A percentile compares a stretch with the other conserved stretches of the same genome.
Evolutionary conservation across 2,329 filamentous ascomycete genomes (phyloP).

Genomic region (Fusarium camptoceras): DNA sequence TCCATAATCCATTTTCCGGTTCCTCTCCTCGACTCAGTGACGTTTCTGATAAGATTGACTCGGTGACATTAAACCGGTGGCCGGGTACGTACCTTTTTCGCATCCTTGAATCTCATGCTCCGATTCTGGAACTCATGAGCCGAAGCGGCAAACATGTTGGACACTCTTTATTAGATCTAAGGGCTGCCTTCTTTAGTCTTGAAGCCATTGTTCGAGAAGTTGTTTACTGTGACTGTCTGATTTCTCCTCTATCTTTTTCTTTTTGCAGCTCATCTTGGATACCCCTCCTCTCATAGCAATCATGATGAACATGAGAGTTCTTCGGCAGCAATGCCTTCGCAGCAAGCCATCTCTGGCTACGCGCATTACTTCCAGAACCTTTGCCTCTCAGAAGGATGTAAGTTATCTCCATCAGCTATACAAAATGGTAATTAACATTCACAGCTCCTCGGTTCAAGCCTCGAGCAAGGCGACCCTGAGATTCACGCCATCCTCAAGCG

Average conservation of each 20-base stretch:
- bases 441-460: constrained; percentile 79
- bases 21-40: constrained; percentile 36
- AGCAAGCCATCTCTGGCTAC: constrained; percentile 40
- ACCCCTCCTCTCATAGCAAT: constrained; percentile 14
- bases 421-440: constrained; percentile 11
- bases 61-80: constrained; percentile 26
- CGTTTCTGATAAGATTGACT: constrained; percentile 33
- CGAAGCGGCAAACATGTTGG: constrained; percentile 22
- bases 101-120: constrained; percentile 22
- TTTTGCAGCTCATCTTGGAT: not conserved
- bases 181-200: constrained; percentile 16
- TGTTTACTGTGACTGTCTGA: not conserved
- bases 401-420: not conserved
- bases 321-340: constrained; percentile 43
- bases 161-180: constrained; percentile 36
- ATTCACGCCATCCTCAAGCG: constrained; percentile 89
- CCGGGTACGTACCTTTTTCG: constrained; percentile 15
- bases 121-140: constrained; percentile 38
- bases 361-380: constrained; percentile 34
- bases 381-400: constrained; percentile 43
- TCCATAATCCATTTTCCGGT: not conserved
- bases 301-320: constrained; percentile 43
- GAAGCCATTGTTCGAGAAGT: not conserved
- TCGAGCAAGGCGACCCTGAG: constrained; percentile 83
- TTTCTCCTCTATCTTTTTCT: not conserved